Evolutionary conservation across 495 filamentous ascomycete genomes (phyloP).

Genomic region (Echria macrotheca): DNA sequence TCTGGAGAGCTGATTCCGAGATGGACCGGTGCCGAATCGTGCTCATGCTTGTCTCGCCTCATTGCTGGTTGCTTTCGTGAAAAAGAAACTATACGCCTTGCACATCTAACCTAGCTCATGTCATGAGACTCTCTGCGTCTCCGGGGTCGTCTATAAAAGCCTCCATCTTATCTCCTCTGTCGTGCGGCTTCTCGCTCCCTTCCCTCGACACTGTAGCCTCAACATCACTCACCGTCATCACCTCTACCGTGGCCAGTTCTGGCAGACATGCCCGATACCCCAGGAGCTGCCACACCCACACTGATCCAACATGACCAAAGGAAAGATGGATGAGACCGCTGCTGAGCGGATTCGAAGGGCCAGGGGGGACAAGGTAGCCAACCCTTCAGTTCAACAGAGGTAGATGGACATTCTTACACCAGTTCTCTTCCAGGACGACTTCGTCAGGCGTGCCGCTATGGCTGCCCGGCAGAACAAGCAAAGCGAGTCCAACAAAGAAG

Average conservation of each 20-base stretch:
- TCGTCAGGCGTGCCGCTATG: conserved; percentile 38
- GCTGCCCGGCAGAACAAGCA: conserved; percentile 35
- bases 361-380: conserved; percentile 34
- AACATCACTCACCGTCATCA: neutral
- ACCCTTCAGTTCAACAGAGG: neutral
- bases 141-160: neutral
- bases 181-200: neutral
- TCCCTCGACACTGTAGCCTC: neutral
- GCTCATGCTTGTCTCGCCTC: no score
- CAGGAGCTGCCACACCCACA: neutral
- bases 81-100: no score
- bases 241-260: neutral
- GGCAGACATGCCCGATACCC: neutral
- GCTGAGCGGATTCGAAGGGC: conserved; percentile 39
- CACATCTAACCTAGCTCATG: no score
- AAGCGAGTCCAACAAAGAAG: conserved; percentile 6
- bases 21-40: no score
- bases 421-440: conserved; percentile 40
- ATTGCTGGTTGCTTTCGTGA: no score
- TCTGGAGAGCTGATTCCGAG: no score
- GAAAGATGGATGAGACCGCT: conserved; percentile 41
- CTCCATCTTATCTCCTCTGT: neutral
- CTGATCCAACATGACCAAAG: conserved; percentile 28
- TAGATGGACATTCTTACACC: neutral
- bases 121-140: no score